Conservation (phyloP, 1,284 basidiomycete species). For the Veloporphyrellus conicus region DNA sequence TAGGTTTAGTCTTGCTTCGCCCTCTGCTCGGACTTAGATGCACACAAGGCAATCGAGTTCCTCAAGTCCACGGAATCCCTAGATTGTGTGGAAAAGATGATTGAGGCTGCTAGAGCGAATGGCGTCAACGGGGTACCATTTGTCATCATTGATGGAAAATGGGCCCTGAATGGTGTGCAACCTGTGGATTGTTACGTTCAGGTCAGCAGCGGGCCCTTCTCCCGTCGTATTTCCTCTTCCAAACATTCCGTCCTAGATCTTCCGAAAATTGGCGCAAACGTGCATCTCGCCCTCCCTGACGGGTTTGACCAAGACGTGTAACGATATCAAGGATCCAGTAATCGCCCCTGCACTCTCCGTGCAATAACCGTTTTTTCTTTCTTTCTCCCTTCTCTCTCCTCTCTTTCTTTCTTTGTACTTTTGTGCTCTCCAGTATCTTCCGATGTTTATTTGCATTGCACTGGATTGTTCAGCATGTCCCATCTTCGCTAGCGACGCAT, state of each 20-base stretch:
- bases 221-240: neutral
- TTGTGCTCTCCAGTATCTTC: neutral
- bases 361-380: constrained; percentile 17
- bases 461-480: constrained; percentile 17
- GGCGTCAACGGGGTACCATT: constrained; percentile 79
- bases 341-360: constrained; percentile 16
- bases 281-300: constrained; percentile 3
- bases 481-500: constrained; percentile 13
- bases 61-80: constrained; percentile 64
- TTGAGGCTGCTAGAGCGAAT: constrained; percentile 59
- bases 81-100: constrained; percentile 65
- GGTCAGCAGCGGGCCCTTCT: constrained; percentile 43
- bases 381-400: neutral
- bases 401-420: neutral
- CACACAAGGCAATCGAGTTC: constrained; percentile 52
- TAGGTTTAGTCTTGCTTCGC: constrained; percentile 28
- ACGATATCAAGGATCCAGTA: constrained; percentile 22
- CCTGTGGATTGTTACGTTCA: constrained; percentile 67
- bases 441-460: constrained; percentile 3
- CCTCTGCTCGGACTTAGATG: neutral
- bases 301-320: constrained; percentile 16
- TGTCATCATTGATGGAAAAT: constrained; percentile 73
- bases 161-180: constrained; percentile 75
- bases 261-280: constrained; percentile 30
- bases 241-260: constrained; percentile 19